Evolutionary conservation across 495 filamentous ascomycete genomes (phyloP).

Genomic region (Penicillium maclennaniae): DNA sequence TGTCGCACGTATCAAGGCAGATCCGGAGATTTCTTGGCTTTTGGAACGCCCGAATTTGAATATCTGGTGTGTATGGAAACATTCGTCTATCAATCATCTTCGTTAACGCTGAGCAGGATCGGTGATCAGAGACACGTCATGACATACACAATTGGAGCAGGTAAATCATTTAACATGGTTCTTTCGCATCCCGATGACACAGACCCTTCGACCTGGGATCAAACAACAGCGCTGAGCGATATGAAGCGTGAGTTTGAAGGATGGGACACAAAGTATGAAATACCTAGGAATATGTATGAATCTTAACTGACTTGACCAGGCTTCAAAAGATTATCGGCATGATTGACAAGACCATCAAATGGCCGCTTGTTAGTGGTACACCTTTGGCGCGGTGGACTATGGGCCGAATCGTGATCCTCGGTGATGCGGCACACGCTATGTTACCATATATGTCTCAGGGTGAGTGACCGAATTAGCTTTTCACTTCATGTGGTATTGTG

Average conservation of each 20-base stretch:
- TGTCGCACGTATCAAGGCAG: slow-evolving; percentile 32
- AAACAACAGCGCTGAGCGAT: slow-evolving; percentile 29
- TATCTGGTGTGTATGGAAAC: slow-evolving; percentile 27
- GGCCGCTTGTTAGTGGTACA: slow-evolving; percentile 34
- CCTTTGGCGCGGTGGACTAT: slow-evolving; percentile 31
- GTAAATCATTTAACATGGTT: slow-evolving; percentile 49
- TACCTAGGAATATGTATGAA: neutral
- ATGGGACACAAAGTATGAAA: slow-evolving; percentile 37
- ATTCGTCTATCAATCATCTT: neutral
- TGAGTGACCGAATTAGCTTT: neutral
- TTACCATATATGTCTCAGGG: slow-evolving; percentile 47
- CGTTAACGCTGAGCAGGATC: slow-evolving; percentile 19
- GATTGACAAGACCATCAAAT: slow-evolving; percentile 37
- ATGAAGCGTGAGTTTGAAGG: slow-evolving; percentile 37
- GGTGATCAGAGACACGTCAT: slow-evolving; percentile 43
- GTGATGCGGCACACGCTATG: slow-evolving; percentile 52
- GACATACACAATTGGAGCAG: slow-evolving; percentile 47
- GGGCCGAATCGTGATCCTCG: slow-evolving; percentile 35
- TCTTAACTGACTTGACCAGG: slow-evolving; percentile 5
- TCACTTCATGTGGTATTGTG: no score
- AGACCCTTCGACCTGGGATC: slow-evolving; percentile 37
- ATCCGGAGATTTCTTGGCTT: slow-evolving; percentile 38
- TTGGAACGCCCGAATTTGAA: slow-evolving; percentile 38
- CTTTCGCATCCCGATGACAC: slow-evolving; percentile 44
- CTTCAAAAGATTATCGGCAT: slow-evolving; percentile 36